A percentile compares a stretch with the other conserved stretches of the same genome.
These are phyloP conservation scores for Trametes meyenii DNA, from an alignment of 768 basidiomycete genomes.

Conservation along the genomic window DNA sequence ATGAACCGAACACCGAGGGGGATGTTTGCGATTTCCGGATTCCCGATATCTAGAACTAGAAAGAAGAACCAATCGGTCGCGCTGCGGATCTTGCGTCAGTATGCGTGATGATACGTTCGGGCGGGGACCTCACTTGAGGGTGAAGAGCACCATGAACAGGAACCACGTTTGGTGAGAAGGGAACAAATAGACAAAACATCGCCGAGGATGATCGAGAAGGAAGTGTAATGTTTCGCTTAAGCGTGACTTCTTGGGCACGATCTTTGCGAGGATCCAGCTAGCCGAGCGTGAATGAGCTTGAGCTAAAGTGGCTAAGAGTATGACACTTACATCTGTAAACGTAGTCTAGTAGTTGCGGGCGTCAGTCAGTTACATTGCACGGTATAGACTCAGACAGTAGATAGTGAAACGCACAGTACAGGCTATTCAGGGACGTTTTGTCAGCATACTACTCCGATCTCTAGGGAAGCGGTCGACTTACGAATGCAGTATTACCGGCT, in stretches of 20 bases:
- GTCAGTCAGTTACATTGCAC: background rate
- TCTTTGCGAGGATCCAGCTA: slow-evolving; percentile 76
- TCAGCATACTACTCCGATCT: background rate
- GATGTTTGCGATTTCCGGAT: slow-evolving; percentile 64
- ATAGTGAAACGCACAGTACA: slow-evolving; percentile 68
- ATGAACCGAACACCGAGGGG: slow-evolving; percentile 71
- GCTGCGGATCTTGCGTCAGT: slow-evolving; percentile 39
- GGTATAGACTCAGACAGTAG: background rate
- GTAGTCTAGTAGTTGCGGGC: slow-evolving; percentile 52
- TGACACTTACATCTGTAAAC: slow-evolving; percentile 40
- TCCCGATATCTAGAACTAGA: slow-evolving; percentile 86
- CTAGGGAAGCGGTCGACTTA: slow-evolving; percentile 47
- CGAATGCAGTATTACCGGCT: slow-evolving; percentile 93
- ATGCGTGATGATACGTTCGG: background rate
- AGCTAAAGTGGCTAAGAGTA: background rate
- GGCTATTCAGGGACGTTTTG: slow-evolving; percentile 52
- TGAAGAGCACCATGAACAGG: slow-evolving; percentile 66
- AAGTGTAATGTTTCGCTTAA: slow-evolving; percentile 83
- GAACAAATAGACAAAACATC: slow-evolving; percentile 90
- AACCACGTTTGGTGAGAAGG: slow-evolving; percentile 96
- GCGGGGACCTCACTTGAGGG: slow-evolving; percentile 60
- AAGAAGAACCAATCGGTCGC: slow-evolving; percentile 89
- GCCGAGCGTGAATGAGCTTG: background rate
- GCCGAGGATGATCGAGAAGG: slow-evolving; percentile 91
- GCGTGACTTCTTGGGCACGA: slow-evolving; percentile 60